These are phyloP conservation scores for Jaltomata sinuosa DNA, from an alignment of 257 asterid species.

Conservation along the genomic window DNA sequence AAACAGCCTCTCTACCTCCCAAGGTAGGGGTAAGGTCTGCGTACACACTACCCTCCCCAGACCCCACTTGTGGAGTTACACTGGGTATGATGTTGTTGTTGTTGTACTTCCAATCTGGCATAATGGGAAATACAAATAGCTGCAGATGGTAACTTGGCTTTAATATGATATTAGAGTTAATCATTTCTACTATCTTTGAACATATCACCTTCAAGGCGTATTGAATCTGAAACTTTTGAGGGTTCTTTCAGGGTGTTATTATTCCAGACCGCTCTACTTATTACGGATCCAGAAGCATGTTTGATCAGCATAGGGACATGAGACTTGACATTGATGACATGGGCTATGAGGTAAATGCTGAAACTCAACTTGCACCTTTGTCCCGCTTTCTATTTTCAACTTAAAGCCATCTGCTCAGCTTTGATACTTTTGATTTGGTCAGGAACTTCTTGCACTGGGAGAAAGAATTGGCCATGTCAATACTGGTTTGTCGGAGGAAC, in stretches of 20 bases:
- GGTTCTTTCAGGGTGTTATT: constrained; percentile 37
- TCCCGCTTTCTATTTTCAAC: not conserved
- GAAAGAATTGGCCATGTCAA: constrained; percentile 74
- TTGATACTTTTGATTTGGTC: constrained; percentile 9
- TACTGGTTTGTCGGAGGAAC: constrained; percentile 64
- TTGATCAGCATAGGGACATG: constrained; percentile 74
- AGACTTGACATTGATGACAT: constrained; percentile 70
- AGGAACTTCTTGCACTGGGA: constrained; percentile 85
- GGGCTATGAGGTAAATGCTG: constrained; percentile 65
- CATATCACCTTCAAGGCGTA: not conserved
- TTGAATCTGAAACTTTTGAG: not conserved
- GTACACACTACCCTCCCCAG: too few relatives aligned
- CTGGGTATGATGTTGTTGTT: too few relatives aligned
- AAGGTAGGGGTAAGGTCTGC: too few relatives aligned
- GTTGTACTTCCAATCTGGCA: not conserved
- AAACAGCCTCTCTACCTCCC: not conserved
- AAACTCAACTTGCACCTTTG: not conserved
- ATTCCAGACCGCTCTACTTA: constrained; percentile 30
- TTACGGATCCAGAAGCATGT: constrained; percentile 41
- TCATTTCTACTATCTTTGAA: not conserved
- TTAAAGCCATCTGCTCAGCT: not conserved
- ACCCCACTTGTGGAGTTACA: too few relatives aligned
- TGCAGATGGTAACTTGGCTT: not conserved
- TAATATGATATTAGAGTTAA: not conserved
- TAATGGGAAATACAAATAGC: not conserved